Evolutionary conservation across 257 asterid genomes (phyloP).

Genomic region (Capsicum pubescens): DNA sequence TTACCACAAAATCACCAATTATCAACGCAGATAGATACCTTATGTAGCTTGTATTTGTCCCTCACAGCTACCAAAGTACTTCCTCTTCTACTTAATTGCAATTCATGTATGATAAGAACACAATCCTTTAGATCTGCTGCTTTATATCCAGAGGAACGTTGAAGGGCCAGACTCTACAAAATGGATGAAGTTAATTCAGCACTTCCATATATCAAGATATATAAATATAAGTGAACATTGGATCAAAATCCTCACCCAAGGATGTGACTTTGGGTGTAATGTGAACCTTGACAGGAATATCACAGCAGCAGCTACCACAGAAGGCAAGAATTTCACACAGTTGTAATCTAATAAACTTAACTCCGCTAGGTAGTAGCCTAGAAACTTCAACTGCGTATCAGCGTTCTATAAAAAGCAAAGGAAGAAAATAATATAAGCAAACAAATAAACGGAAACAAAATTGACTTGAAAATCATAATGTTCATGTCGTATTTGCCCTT

Average conservation of each 20-base stretch:
- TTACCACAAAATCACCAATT: background rate
- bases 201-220: background rate
- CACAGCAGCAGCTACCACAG: slow-evolving; percentile 80
- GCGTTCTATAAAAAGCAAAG: slow-evolving; percentile 42
- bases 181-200: background rate
- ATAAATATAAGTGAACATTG: background rate
- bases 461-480: background rate
- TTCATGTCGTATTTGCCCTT: slow-evolving; percentile 22
- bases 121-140: slow-evolving; percentile 70
- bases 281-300: slow-evolving; percentile 74
- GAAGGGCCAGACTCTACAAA: slow-evolving; percentile 47
- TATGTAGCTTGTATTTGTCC: slow-evolving; percentile 77
- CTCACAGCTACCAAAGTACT: slow-evolving; percentile 59
- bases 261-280: slow-evolving; percentile 57
- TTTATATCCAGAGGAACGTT: slow-evolving; percentile 60
- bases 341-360: slow-evolving; percentile 76
- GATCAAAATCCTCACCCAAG: slow-evolving; percentile 62
- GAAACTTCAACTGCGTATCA: slow-evolving; percentile 64
- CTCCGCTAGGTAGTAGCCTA: slow-evolving; percentile 78
- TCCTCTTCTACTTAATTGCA: slow-evolving; percentile 65
- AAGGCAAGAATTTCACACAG: slow-evolving; percentile 79
- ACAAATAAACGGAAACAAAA: background rate
- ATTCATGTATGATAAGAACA: slow-evolving; percentile 60
- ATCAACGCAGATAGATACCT: slow-evolving; percentile 44
- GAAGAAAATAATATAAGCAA: background rate